Base-by-base conservation (phyloP, 2,329 filamentous ascomycete genomes). In the Exophiala sp. region DNA sequence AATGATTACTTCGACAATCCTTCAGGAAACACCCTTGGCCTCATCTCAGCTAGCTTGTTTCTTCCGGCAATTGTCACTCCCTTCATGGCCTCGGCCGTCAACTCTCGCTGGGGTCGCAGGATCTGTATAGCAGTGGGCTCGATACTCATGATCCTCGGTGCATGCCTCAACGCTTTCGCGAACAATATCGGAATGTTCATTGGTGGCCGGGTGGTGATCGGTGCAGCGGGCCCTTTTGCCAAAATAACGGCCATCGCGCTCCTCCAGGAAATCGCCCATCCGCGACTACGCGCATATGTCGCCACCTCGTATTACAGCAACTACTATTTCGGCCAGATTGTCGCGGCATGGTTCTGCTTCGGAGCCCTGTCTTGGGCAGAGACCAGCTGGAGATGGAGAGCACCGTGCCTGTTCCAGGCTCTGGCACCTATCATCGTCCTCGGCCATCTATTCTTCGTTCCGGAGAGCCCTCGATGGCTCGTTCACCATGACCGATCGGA, bases 21-120 rank as follows among this genome's bases (percentile, higher is more conserved):
- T 0, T 59, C 62, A 29, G 48, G 71, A 0, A 71, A 78, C 50
- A 72, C 72, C 18, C 77, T 81, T 47, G 80, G 80, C 40, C 74
- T 77, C 1, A 73, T 88, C 65, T 88, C 87, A 64, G 88, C 85
- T 2, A 78, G 83, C 10, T 88, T 88, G 66, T 87, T 83, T 1
- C 84, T 88, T 43, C 85, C 43, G 8, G 43, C 84, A 49, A 86
- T 89, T 45, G 76, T 87, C 16, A 80, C 83, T 46, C 88, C 85
- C 73, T 88, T 88, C 73, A 65, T 87, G 8, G 84, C 81, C 54
- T 85, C 85, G 1, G 85, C 85, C 1, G 67, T 79, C 16, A 82
- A 84, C 47, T 84, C 87, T 63, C 81, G 70, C 55, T 71, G 81
- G 47, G 85, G 85, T 39, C 81, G 85, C 63, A 80, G 84, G 61